Evolutionary conservation across 2,329 filamentous ascomycete genomes (phyloP).

Genomic region (Monilinia aucupariae): DNA sequence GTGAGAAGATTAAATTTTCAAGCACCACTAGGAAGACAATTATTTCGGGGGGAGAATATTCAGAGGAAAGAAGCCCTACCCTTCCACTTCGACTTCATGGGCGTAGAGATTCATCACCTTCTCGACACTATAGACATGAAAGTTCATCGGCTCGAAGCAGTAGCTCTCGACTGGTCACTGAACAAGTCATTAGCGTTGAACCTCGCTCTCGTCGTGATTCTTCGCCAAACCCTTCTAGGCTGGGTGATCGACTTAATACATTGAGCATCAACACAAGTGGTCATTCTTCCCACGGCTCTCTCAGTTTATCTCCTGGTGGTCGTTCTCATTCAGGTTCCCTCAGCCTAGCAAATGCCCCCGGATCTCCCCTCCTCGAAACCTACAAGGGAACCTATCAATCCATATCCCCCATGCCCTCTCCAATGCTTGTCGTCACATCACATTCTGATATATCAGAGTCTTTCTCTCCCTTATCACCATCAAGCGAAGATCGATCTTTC

Average conservation of each 20-base stretch:
- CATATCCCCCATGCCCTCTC: constrained; percentile 89
- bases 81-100: constrained; percentile 20
- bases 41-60: constrained; percentile 19
- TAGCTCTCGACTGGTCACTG: constrained; percentile 20
- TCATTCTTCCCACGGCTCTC: constrained; percentile 18
- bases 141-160: constrained; percentile 18
- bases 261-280: constrained; percentile 32
- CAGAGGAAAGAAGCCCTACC: constrained; percentile 18
- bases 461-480: constrained; percentile 49
- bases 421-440: constrained; percentile 48
- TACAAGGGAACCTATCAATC: constrained; percentile 93
- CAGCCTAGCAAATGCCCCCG: constrained; percentile 54
- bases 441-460: constrained; percentile 46
- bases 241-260: constrained; percentile 31
- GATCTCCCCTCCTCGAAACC: constrained; percentile 81
- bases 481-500: constrained; percentile 37
- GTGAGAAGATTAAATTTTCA: constrained; percentile 36
- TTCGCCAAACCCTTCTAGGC: constrained; percentile 27
- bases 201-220: constrained; percentile 27
- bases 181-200: constrained; percentile 32
- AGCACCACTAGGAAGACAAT: constrained; percentile 25
- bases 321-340: constrained; percentile 32
- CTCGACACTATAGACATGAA: constrained; percentile 12
- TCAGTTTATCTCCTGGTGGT: not conserved
- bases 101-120: constrained; percentile 8